phyloP scores from a whole-genome alignment of 129 eudicot species.

The Saussurea involucrata region DNA sequence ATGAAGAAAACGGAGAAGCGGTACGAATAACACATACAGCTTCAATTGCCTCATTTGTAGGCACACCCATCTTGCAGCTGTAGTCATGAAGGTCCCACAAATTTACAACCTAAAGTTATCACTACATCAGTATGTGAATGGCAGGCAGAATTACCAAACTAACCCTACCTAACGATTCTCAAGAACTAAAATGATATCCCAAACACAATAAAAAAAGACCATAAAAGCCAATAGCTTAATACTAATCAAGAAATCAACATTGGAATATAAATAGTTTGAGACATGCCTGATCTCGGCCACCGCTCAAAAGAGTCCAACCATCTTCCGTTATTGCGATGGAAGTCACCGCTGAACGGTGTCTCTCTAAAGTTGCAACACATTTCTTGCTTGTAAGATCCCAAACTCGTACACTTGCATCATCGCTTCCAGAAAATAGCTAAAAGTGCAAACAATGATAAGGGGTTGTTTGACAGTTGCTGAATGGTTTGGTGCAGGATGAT shows the following conservation, averaged over 20 bases:
- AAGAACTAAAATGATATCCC: background rate
- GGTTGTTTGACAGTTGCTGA: too few relatives aligned
- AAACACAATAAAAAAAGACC: background rate
- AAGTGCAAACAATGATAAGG: constrained; percentile 1
- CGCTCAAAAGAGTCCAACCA: constrained; percentile 77
- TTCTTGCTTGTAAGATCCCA: constrained; percentile 87
- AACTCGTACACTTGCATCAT: constrained; percentile 71
- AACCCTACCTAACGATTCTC: background rate
- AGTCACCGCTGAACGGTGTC: constrained; percentile 79
- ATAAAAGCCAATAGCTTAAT: background rate
- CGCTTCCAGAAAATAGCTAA: constrained; percentile 78
- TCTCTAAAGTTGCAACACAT: constrained; percentile 63
- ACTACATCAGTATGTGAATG: constrained; percentile 11
- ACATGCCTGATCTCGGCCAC: constrained; percentile 87
- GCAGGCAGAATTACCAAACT: background rate
- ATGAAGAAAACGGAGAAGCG: constrained; percentile 43
- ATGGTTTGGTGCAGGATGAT: too few relatives aligned
- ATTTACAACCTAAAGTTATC: constrained; percentile 57
- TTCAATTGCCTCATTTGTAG: constrained; percentile 77
- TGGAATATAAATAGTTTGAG: background rate
- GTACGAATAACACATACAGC: constrained; percentile 51
- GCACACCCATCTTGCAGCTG: constrained; percentile 46
- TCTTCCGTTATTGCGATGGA: constrained; percentile 85
- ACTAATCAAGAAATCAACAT: background rate
- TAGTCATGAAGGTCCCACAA: constrained; percentile 85